Evolutionary conservation across 495 filamentous ascomycete species (phyloP), one percentile per base, ranked within the genome.

Genomic region (Tirmania nivea): DNA sequence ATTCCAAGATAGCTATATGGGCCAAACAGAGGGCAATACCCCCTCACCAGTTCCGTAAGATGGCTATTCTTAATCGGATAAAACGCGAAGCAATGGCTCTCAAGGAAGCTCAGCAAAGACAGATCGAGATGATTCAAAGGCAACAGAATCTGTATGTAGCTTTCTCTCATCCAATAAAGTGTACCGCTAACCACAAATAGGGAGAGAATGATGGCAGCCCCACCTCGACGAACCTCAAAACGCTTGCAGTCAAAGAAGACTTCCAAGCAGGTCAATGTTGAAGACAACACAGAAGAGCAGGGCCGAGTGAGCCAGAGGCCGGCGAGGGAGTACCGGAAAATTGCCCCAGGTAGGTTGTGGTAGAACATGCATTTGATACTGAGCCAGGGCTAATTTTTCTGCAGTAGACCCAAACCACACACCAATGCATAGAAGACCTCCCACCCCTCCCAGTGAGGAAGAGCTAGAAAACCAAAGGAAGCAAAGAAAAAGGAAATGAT

Each of bases 1-100:
- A 73, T 52, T 70, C 69, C 52, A 79, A 73, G 63, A 70, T 78
- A 16, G 73, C 80, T 16, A 60, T 77, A 45, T 78, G 77, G 69
- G 61, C 61, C 39, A 63, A 58, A 36, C 54, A 54, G 10, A 54
- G 60, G 49, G 54, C 54, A 20, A 57, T 60, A 31, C 52, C 57
- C 14, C 53, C 60, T 42, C 52, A 63, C 48, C 54, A 58, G 31
- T 48, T 64, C 48, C 56, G 62, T 21, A 64, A 64, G 53, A 61
- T 61, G 20, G 62, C 62, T 16, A 64, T 64, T 53, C 48, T 64
- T 34, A 64, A 64, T 53, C 63, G 63, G 60, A 64, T 64, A 56
- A 64, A 59, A 42, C 55, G 62, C 34, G 62, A 64, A 53, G 55
- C 61, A 35, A 61, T 61, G 61, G 62, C 58, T 36, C 56, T 55